Evolutionary conservation across 2,329 filamentous ascomycete species (phyloP), one percentile per base, ranked within the genome.

Genomic region (Pseudocercospora musae): DNA sequence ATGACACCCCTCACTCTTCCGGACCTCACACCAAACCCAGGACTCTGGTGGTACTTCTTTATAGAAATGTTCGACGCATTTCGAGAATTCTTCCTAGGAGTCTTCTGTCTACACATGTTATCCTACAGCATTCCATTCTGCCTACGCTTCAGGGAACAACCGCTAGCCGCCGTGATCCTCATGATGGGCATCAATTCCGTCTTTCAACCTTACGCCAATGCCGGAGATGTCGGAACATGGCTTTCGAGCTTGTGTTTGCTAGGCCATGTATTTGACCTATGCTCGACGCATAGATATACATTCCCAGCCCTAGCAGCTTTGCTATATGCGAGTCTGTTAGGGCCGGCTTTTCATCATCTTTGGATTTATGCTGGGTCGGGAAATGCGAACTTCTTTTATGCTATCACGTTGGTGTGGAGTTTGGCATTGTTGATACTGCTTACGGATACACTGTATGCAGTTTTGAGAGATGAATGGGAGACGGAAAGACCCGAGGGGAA

Each of bases 41-140:
- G 95, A 1, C 82, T 99, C 1, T 99, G 95, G 95, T 99, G 95
- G 95, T 99, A 99, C 78, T 99, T 99, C 79, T 98, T 99, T 75
- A 96, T 96, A 69, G 94, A 99, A 75, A 99, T 99, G 87, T 99
- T 99, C 75, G 95, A 99, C 78, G 94, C 93, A 0, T 99, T 99
- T 83, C 86, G 95, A 42, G 89, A 90, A 70, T 99, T 99, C 82
- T 99, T 98, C 82, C 85, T 99, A 2, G 95, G 91, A 59, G 93
- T 99, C 54, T 99, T 99, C 80, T 98, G 96, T 92, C 84, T 99
- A 64, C 95, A 99, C 74, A 86, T 98, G 62, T 87, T 90, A 0
- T 89, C 90, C 42, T 99, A 99, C 77, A 91, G 96, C 37, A 90
- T 89, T 15, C 94, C 91, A 0, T 80, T 99, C 46, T 92, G 89